phyloP scores from a whole-genome alignment of 345 rosid genomes.

The Eucalyptus guilfoylei region DNA sequence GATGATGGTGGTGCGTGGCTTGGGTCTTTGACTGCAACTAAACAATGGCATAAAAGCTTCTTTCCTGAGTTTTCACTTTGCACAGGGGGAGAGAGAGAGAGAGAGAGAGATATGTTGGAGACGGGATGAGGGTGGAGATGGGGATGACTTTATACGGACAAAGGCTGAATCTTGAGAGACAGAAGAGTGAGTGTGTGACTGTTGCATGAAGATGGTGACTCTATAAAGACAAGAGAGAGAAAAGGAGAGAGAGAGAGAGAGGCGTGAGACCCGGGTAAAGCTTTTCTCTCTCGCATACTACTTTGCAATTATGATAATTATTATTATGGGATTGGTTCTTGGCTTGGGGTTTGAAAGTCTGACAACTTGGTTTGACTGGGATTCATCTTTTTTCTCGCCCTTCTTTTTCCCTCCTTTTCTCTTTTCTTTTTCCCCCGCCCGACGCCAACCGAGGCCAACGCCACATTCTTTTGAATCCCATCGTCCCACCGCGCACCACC shows the following conservation, averaged over 20 bases:
- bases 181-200: not conserved
- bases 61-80: not conserved
- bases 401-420: not conserved
- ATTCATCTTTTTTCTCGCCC: not conserved
- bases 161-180: not conserved
- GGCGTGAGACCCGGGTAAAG: not conserved
- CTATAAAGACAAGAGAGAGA: not conserved
- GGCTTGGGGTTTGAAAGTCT: not conserved
- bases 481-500: constrained; percentile 3
- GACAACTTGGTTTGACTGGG: constrained; percentile 22
- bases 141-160: not conserved
- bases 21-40: not conserved
- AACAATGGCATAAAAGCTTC: not conserved
- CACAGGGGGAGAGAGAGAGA: not conserved
- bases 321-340: not conserved
- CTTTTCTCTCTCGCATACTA: not conserved
- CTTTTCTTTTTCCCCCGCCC: not conserved
- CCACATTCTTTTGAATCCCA: not conserved
- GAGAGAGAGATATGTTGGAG: not conserved
- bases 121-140: not conserved
- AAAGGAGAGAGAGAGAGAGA: not conserved
- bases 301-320: not conserved
- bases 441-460: constrained; percentile 20
- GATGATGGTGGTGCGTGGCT: not conserved
- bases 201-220: not conserved